Percentiles rank a stretch among this genome's conserved stretches.
These are phyloP conservation scores for Dalechampia spathulata DNA, from an alignment of 441 rosid genomes.

Conservation along the genomic window DNA sequence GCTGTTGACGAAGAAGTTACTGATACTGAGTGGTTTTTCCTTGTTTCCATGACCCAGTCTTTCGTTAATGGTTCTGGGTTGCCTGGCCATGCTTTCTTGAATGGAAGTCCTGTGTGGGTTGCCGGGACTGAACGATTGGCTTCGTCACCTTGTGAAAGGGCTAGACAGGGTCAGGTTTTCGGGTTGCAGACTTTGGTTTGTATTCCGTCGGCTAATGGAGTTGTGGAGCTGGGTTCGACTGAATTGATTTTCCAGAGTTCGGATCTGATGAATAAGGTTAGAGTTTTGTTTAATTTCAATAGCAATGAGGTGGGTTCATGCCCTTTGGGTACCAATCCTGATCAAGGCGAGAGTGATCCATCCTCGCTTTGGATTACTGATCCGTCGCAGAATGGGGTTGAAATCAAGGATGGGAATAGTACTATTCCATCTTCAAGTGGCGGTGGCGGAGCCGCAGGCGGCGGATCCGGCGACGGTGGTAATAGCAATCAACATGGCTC, in stretches of 20 bases:
- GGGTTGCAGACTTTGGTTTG: slow-evolving; percentile 86
- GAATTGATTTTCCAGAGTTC: slow-evolving; percentile 59
- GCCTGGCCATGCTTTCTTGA: no score
- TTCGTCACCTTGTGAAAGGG: slow-evolving; percentile 25
- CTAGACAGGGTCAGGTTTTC: slow-evolving; percentile 63
- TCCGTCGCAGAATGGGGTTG: slow-evolving; percentile 32
- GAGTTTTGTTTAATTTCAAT: slow-evolving; percentile 53
- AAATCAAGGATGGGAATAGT: slow-evolving; percentile 34
- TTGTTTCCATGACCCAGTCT: slow-evolving; percentile 87
- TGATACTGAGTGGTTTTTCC: slow-evolving; percentile 91
- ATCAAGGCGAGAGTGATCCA: slow-evolving; percentile 86
- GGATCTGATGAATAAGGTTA: slow-evolving; percentile 82
- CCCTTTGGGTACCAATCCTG: slow-evolving; percentile 36
- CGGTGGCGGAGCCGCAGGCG: no score
- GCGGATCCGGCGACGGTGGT: no score
- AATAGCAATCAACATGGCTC: slow-evolving; percentile 7
- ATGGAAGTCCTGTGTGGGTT: no score
- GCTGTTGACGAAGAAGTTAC: slow-evolving; percentile 84
- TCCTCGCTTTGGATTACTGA: slow-evolving; percentile 70
- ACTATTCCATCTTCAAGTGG: slow-evolving; percentile 12
- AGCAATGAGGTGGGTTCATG: slow-evolving; percentile 52
- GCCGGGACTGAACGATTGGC: no score
- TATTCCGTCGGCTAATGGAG: slow-evolving; percentile 74
- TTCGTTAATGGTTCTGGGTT: slow-evolving; percentile 62
- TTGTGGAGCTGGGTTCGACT: slow-evolving; percentile 84